These are phyloP conservation scores for Cryptosporidium felis DNA, from an alignment of 169 alveolate genomes.

Conservation along the genomic window DNA sequence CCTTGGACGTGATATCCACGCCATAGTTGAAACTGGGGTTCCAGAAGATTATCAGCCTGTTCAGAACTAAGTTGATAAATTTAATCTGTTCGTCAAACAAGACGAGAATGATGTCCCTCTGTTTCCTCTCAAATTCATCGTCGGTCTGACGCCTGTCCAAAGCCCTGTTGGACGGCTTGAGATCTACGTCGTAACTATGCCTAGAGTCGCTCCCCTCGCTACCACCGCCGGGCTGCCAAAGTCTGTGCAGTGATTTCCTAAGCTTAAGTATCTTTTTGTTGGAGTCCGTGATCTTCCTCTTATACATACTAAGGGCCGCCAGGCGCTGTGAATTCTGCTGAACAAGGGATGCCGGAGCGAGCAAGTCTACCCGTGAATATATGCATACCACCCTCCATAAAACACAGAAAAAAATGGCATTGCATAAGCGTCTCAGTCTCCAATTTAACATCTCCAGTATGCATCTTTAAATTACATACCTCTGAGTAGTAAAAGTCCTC, in stretches of 20 bases:
- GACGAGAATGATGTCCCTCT: neutral
- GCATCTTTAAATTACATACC: constrained; percentile 4
- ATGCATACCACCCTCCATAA: neutral
- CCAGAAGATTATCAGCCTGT: constrained; percentile 32
- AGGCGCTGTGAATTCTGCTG: constrained; percentile 2
- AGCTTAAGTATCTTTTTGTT: neutral
- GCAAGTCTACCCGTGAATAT: neutral
- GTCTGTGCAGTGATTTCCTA: neutral
- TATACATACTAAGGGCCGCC: neutral
- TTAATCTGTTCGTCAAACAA: constrained; percentile 26
- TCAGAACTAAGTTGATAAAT: neutral
- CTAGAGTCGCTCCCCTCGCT: neutral
- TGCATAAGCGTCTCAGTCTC: neutral
- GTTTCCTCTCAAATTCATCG: constrained; percentile 1
- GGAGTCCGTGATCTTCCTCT: neutral
- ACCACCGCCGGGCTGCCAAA: neutral
- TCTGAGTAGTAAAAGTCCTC: too few species aligned
- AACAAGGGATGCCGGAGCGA: neutral
- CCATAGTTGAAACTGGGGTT: constrained; percentile 33
- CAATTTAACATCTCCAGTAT: neutral
- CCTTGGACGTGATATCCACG: constrained; percentile 40
- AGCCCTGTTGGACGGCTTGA: neutral
- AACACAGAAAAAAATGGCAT: neutral
- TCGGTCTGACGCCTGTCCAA: neutral
- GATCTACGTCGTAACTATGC: neutral